Base-by-base conservation (phyloP, 1,284 basidiomycete genomes). In the Kwoniella shivajii region DNA sequence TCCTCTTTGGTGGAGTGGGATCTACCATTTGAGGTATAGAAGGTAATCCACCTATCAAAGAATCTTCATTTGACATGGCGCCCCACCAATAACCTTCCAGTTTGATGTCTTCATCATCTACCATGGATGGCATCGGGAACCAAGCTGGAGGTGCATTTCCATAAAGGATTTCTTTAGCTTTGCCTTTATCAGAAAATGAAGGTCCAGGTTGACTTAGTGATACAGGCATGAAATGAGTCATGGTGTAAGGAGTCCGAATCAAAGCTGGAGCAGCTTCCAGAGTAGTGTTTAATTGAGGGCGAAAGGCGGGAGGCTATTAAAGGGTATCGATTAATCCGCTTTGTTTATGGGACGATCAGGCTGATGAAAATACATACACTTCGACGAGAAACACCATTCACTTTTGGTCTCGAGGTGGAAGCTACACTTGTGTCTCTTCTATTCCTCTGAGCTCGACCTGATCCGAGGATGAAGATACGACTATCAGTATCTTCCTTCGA, bases 231-330 rank as follows among this genome's bases (percentile, higher is more conserved):
- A 64, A 68, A 38, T 69, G 65, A 38, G 63, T 67, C 90, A 95
- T 95, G 26, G 85, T 84, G 59, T 86, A 82, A 0, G 86, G 80
- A 0, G 88, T 90, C n/a, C 93, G 86, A 11, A 86, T 73, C 30
- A 95, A 83, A 0, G 91, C 90, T 4, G 84, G 84, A 38, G 68
- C 58, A 36, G 46, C 58, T 22, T 77, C 73, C 55, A 75, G 63
- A 38, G 63, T 68, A 24, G 68, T 72, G 47, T 66, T 63, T 45
- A 76, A 70, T 36, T 69, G 70, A 37, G 72, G 72, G 27, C 74
- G 71, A 60, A 71, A 70, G 1, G 70, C 64, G 51, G 68, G 65
- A 30, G 72, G 64, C 69, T 71, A 16, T 6, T n/a, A n/a, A n/a
- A n/a, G n/a, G 27, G 20, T 6, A 29, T 43, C 6, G 24, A 10